Base-by-base conservation (phyloP, 2,329 filamentous ascomycete genomes). In the Trichocomaceae sp. region DNA sequence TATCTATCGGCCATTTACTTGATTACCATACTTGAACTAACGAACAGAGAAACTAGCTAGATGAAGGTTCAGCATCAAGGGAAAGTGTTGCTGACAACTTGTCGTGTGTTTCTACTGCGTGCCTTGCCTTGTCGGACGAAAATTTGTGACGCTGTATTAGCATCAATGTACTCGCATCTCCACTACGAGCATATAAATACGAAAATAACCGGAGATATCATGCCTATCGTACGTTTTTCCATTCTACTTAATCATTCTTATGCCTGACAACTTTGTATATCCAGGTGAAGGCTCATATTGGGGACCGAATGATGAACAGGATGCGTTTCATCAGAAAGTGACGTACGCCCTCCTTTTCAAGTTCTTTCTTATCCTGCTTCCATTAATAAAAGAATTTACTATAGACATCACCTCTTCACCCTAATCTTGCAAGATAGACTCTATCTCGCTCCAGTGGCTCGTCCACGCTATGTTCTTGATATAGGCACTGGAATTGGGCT, bases 131-230 rank as follows among this genome's bases (percentile, higher is more conserved):
- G 6, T 37, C 23, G 8, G 12, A 3, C 33, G 8, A 39, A 35
- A 22, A 23, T 26, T 15, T n/a, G 42, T 50, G 9, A 46, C 13
- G 1, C 31, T 17, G 23, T n/a, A 20, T 20, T 12, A 58, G 56
- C 17, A 58, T 50, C 6, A 52, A 51, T 20, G 62, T 65, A 8
- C 56, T 69, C 15, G 64, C 63, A 3, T 66, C 64, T 3, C 63
- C 64, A 2, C 47, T 61, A 1, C 57, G 62, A 39, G 62, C 65
- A 31, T 68, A 67, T 50, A 57, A 62, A 22, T 61, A 67, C 17
- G 69, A 71, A 55, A 65, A 71, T 58, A 64, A 67, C 13, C 63
- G 69, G 47, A 63, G 64, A 52, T 72, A 71, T 55, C 66, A 60
- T 54, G 52, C 59, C 42, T 60, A 63, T 51, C 45, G 55, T 45